A percentile compares a stretch with the other conserved stretches of the same genome.
These are phyloP conservation scores for Paralagenidium karlingii DNA, from an alignment of 352 stramenopile species.

Conservation along the genomic window DNA sequence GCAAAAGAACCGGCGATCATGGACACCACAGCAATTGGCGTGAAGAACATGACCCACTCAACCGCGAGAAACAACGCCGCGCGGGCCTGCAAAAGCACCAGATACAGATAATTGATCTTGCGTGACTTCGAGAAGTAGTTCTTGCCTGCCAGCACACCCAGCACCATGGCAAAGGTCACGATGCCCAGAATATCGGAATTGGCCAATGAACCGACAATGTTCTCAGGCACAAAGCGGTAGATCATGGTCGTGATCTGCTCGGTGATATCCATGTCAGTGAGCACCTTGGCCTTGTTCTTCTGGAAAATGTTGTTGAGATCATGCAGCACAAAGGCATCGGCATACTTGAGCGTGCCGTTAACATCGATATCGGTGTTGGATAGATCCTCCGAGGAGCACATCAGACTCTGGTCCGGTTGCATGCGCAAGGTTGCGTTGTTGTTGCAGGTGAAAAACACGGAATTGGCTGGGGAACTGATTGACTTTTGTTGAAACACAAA, in stretches of 20 bases:
- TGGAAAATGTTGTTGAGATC: constrained; percentile 36
- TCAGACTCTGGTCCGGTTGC: constrained; percentile 1
- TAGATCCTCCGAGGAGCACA: constrained; percentile 7
- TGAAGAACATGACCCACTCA: constrained; percentile 54
- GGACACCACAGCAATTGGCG: constrained; percentile 48
- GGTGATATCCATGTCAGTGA: constrained; percentile 35
- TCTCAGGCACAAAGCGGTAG: constrained; percentile 38
- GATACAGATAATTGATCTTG: constrained; percentile 50
- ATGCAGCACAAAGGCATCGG: constrained; percentile 20
- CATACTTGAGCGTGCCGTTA: constrained; percentile 1
- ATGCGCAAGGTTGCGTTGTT: constrained; percentile 22
- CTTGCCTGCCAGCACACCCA: constrained; percentile 39
- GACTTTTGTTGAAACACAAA: constrained; percentile 20
- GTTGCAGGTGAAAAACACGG: constrained; percentile 31
- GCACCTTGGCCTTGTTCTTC: constrained; percentile 18
- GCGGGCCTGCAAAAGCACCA: constrained; percentile 45
- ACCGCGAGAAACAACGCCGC: constrained; percentile 63
- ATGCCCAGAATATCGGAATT: constrained; percentile 38
- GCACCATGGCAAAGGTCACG: constrained; percentile 57
- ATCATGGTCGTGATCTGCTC: constrained; percentile 52
- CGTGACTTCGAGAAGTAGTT: constrained; percentile 48
- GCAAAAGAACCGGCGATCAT: constrained; percentile 50
- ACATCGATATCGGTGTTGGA: constrained; percentile 1
- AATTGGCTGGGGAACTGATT: constrained; percentile 8
- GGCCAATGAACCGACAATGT: constrained; percentile 38